Base-by-base conservation (phyloP, 2,329 filamentous ascomycete genomes). In the Ascochyta lentis region DNA sequence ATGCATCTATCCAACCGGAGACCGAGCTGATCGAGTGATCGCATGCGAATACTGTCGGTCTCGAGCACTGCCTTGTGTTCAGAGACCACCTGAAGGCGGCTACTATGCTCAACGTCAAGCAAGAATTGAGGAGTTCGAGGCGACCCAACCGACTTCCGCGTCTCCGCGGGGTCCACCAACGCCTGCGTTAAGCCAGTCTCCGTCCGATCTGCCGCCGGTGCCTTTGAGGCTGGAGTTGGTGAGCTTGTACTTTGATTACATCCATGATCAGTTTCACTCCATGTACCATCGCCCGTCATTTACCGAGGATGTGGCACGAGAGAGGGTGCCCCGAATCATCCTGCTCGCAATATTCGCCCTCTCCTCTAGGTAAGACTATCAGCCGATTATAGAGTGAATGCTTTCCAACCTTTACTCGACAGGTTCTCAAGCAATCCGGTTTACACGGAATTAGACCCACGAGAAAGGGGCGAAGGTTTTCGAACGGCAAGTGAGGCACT, bases 211-310 rank as follows among this genome's bases (percentile, higher is more conserved):
- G 13, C 61, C 64, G 13, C 54, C 58, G 19, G 56, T 61, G 48
- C 48, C 56, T 5, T 34, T 66, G 34, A 59, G 65, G 44, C 55
- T 40, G 15, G 63, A 64, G 29, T 39, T 67, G 23, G 58, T 64
- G 13, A 54, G 45, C 19, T 48, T 67, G 46, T 67, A 67, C 42
- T 67, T 67, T 47, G 63, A 67, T 46, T 66, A 66, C 55, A 67
- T 67, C 0, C 65, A 67, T 41, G 65, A 67, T 27, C 65, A 67
- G 15, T 67, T 65, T 7, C 65, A 67, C 38, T 67, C 61, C 6
- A 63, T 67, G 54, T 67, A 66, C 12, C 65, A 67, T 9, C 60
- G 60, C 16, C 52, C 27, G 5, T 66, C 63, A 1, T 67, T 67
- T 41, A 59, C 62, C 41, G 58, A 61, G 29, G 58, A 65, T 41